Evolutionary conservation across 805 yeast species (phyloP).

Genomic region (Ogataea neopini): DNA sequence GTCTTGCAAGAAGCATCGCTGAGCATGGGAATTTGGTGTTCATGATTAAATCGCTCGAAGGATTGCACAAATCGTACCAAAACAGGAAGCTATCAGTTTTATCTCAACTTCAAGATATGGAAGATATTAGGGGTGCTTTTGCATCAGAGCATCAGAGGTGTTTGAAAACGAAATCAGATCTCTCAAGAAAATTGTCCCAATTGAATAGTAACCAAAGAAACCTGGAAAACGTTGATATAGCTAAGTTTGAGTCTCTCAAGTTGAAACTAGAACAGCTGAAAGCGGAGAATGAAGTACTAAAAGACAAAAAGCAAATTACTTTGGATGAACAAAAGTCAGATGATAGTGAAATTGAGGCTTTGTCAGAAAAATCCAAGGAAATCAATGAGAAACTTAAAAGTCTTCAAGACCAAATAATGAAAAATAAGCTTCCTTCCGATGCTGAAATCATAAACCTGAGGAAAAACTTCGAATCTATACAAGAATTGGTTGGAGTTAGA

Average conservation of each 20-base stretch:
- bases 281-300: background rate
- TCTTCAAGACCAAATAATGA: slow-evolving; percentile 8
- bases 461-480: slow-evolving; percentile 14
- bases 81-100: slow-evolving; percentile 23
- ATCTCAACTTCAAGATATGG: slow-evolving; percentile 23
- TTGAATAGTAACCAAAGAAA: slow-evolving; percentile 14
- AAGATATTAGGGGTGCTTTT: slow-evolving; percentile 27
- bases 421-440: slow-evolving; percentile 21
- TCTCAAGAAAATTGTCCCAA: slow-evolving; percentile 18
- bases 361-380: slow-evolving; percentile 3
- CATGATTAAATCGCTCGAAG: slow-evolving; percentile 29
- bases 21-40: slow-evolving; percentile 32
- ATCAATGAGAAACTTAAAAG: slow-evolving; percentile 5
- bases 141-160: slow-evolving; percentile 26
- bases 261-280: background rate
- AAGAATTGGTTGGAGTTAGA: slow-evolving; percentile 13
- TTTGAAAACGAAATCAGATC: slow-evolving; percentile 23
- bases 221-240: slow-evolving; percentile 13
- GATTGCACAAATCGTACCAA: slow-evolving; percentile 30
- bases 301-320: background rate
- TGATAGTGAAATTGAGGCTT: background rate
- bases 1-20: slow-evolving; percentile 32
- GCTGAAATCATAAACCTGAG: slow-evolving; percentile 15
- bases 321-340: background rate
- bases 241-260: slow-evolving; percentile 12